Evolutionary conservation across 805 yeast species (phyloP).

Genomic region (Clavispora fructus): DNA sequence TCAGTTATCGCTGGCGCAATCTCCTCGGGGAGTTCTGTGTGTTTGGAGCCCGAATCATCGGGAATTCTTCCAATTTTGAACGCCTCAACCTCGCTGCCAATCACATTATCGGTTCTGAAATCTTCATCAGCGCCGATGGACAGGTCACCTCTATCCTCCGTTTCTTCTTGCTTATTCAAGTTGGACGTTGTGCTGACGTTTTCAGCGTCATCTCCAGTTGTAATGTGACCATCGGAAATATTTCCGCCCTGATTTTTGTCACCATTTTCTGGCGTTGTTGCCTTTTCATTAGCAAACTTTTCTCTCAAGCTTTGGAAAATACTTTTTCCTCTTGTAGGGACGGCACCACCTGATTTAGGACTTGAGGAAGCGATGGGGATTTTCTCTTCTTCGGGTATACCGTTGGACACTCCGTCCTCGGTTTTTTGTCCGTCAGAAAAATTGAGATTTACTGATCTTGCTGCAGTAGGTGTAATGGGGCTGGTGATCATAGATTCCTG

Average conservation of each 20-base stretch:
- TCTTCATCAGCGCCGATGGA: background rate
- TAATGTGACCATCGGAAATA: background rate
- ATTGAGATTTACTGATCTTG: background rate
- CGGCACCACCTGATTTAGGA: background rate
- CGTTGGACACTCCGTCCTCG: background rate
- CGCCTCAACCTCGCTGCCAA: background rate
- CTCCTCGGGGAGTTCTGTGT: no score
- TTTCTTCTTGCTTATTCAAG: no score
- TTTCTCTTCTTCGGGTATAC: background rate
- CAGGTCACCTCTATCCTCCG: background rate
- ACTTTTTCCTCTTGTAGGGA: conserved; percentile 20
- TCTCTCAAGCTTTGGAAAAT: conserved; percentile 33
- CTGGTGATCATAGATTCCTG: conserved; percentile 1
- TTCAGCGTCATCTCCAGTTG: background rate
- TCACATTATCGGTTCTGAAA: background rate
- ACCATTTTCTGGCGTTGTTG: background rate
- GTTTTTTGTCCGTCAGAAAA: background rate
- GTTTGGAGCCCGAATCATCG: background rate
- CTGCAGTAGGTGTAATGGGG: background rate
- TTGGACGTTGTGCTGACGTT: background rate
- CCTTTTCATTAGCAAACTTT: conserved; percentile 17
- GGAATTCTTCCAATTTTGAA: background rate
- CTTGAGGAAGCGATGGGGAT: background rate
- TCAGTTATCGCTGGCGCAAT: no score
- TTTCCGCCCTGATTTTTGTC: background rate